Percentiles rank a stretch among this genome's conserved stretches.
These are phyloP conservation scores for Linum lewisii DNA, from an alignment of 345 rosid species.

Conservation along the genomic window DNA sequence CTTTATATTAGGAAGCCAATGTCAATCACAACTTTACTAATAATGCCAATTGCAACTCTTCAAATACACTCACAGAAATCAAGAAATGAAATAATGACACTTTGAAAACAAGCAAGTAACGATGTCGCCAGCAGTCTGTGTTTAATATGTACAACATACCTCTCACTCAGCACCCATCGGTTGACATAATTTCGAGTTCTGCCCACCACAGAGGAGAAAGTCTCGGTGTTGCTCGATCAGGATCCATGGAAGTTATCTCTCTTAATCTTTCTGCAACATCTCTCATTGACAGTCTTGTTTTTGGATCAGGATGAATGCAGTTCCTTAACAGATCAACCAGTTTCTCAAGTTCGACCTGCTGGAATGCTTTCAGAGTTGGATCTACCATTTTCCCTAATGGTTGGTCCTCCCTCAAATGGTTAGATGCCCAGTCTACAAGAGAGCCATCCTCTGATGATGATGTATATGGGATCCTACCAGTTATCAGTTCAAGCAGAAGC, in stretches of 20 bases:
- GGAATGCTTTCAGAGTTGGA: conserved; percentile 49
- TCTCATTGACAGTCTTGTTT: conserved; percentile 49
- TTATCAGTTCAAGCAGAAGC: conserved; percentile 61
- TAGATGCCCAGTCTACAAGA: conserved; percentile 44
- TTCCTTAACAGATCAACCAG: conserved; percentile 48
- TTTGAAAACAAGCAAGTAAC: background rate
- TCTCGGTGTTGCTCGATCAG: conserved; percentile 69
- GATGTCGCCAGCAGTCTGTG: background rate
- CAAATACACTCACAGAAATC: background rate
- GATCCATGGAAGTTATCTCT: conserved; percentile 61
- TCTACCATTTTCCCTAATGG: conserved; percentile 46
- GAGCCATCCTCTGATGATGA: conserved; percentile 36
- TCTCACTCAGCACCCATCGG: conserved; percentile 31
- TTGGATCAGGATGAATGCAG: conserved; percentile 53
- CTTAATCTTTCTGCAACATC: conserved; percentile 46
- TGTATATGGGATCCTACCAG: conserved; percentile 53
- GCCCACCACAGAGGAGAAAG: conserved; percentile 94
- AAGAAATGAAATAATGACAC: background rate
- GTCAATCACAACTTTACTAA: background rate
- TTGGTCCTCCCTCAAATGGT: conserved; percentile 30
- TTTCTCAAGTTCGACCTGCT: conserved; percentile 42
- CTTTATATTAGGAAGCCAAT: background rate
- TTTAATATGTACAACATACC: background rate
- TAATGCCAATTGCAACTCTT: background rate
- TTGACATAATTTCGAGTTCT: conserved; percentile 77